A percentile compares a stretch with the other conserved stretches of the same genome.
These are phyloP conservation scores for Sporothrix mexicana DNA, from an alignment of 2,329 filamentous ascomycete species.

Conservation along the genomic window DNA sequence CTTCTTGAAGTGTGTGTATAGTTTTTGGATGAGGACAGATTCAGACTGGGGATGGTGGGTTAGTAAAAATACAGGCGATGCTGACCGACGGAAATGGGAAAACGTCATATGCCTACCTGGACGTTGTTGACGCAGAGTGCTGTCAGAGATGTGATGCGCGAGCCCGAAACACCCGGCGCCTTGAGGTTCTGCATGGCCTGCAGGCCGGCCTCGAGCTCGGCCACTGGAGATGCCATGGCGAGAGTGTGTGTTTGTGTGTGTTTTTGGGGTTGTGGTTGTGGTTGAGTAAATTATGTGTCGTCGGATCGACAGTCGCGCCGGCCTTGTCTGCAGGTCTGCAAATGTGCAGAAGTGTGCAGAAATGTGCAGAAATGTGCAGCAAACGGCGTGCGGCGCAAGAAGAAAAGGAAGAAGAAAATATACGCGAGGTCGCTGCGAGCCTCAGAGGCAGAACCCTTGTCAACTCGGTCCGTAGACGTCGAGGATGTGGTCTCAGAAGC, in stretches of 20 bases:
- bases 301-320: background rate
- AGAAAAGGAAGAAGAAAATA: background rate
- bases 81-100: no score
- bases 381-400: conserved; percentile 5
- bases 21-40: conserved; percentile 91
- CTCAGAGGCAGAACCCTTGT: background rate
- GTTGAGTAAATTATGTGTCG: background rate
- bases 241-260: conserved; percentile 4
- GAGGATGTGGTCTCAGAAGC: conserved; percentile 8
- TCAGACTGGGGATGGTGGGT: conserved; percentile 69
- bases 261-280: background rate
- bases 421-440: conserved; percentile 17
- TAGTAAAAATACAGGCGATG: conserved; percentile 35
- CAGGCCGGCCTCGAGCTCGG: conserved; percentile 87
- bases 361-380: conserved; percentile 16
- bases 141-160: conserved; percentile 87
- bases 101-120: conserved; percentile 65
- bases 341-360: conserved; percentile 6
- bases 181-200: conserved; percentile 91
- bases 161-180: conserved; percentile 90
- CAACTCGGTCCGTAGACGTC: conserved; percentile 18
- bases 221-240: conserved; percentile 78
- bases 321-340: conserved; percentile 18
- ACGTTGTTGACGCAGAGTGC: conserved; percentile 86
- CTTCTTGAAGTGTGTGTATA: conserved; percentile 97